phyloP scores from a whole-genome alignment of 352 stramenopile species.

The Phytopythium oedochilum region DNA sequence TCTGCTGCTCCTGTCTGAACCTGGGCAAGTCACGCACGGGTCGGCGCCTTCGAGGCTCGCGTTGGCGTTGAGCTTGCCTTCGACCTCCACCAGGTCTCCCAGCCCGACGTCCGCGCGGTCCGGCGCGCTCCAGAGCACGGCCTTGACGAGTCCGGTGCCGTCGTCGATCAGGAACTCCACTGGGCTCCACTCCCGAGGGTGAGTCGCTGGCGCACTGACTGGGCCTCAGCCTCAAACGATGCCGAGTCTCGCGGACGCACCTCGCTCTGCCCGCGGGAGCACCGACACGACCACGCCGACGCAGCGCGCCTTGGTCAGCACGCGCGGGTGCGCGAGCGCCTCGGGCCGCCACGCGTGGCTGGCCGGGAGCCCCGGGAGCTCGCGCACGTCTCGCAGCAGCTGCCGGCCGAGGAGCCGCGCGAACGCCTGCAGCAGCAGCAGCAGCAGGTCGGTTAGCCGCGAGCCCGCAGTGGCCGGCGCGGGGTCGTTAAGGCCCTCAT shows the following conservation, averaged over 20 bases:
- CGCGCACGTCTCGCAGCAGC: slow-evolving; percentile 26
- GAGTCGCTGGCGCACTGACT: too few species aligned
- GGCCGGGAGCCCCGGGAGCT: slow-evolving; percentile 42
- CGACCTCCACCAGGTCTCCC: slow-evolving; percentile 66
- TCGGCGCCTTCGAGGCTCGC: slow-evolving; percentile 27
- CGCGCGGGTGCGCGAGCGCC: slow-evolving; percentile 4
- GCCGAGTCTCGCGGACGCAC: slow-evolving; percentile 16
- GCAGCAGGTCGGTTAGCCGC: neutral
- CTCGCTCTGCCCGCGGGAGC: slow-evolving; percentile 41
- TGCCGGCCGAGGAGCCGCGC: slow-evolving; percentile 58
- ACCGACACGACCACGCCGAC: slow-evolving; percentile 57
- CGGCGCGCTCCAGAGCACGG: slow-evolving; percentile 37
- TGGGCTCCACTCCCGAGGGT: too few species aligned
- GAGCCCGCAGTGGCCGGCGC: neutral
- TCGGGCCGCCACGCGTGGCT: slow-evolving; percentile 55
- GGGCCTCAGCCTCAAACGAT: neutral
- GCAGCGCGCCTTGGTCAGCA: slow-evolving; percentile 72
- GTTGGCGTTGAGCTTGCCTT: slow-evolving; percentile 71
- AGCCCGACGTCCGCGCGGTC: slow-evolving; percentile 12
- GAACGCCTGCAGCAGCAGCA: slow-evolving; percentile 36
- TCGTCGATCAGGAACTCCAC: slow-evolving; percentile 76
- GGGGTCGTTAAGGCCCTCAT: neutral
- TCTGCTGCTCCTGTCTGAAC: too few species aligned
- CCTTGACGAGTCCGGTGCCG: slow-evolving; percentile 55
- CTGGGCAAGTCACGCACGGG: slow-evolving; percentile 16